These are phyloP conservation scores for Penicillium oxalicum DNA, from an alignment of 2,329 filamentous ascomycete species.

Conservation along the genomic window DNA sequence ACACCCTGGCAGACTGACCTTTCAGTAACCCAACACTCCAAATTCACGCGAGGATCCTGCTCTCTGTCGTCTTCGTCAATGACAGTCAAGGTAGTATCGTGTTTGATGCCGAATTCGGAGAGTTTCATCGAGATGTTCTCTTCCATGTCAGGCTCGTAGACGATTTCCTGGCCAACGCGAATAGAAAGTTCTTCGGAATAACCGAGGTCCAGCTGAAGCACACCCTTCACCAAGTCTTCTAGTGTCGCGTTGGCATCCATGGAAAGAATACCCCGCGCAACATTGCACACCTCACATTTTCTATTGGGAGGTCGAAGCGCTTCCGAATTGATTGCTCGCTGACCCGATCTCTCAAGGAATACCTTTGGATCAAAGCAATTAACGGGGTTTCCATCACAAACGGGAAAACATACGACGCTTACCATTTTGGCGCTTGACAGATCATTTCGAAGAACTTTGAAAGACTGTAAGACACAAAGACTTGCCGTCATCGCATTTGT, in stretches of 20 bases:
- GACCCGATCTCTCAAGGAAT: conserved; percentile 65
- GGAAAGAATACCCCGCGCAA: conserved; percentile 60
- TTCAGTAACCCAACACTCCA: conserved; percentile 56
- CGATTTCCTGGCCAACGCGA: conserved; percentile 65
- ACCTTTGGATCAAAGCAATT: conserved; percentile 43
- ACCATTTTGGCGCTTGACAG: conserved; percentile 70
- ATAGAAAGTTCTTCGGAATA: conserved; percentile 79
- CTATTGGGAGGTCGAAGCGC: conserved; percentile 62
- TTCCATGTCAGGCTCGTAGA: conserved; percentile 85
- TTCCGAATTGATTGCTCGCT: conserved; percentile 54
- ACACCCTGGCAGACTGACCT: conserved; percentile 19
- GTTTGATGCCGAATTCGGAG: conserved; percentile 65
- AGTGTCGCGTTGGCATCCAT: conserved; percentile 72
- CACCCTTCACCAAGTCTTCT: conserved; percentile 68
- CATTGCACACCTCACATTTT: conserved; percentile 75
- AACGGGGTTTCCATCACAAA: conserved; percentile 1
- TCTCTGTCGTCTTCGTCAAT: conserved; percentile 73
- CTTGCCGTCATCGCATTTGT: conserved; percentile 95
- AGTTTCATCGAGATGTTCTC: conserved; percentile 80
- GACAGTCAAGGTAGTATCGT: conserved; percentile 72
- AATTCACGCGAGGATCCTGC: conserved; percentile 62
- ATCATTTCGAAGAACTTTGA: conserved; percentile 76
- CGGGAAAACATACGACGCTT: conserved; percentile 16
- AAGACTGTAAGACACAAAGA: conserved; percentile 83
- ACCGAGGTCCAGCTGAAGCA: conserved; percentile 64